Percentiles rank a stretch among this genome's conserved stretches.
These are phyloP conservation scores for Anisodus acutangulus DNA, from an alignment of 257 asterid genomes.

Conservation along the genomic window DNA sequence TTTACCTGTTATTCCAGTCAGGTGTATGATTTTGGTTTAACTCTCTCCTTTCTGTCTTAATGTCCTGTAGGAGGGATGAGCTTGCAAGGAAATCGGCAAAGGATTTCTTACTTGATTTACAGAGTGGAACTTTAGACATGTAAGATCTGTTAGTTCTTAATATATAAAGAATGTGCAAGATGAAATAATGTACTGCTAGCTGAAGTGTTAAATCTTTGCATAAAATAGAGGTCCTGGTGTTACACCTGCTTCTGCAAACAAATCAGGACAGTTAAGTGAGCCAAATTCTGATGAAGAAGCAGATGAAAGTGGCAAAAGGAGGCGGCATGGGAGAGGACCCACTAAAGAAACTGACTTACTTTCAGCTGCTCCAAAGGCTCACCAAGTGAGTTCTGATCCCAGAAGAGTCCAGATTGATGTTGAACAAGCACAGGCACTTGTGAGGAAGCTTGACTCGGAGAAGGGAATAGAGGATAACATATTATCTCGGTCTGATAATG, in stretches of 20 bases:
- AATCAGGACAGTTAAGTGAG: conserved; percentile 68
- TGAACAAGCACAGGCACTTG: conserved; percentile 82
- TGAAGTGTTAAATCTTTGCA: conserved; percentile 36
- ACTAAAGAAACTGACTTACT: conserved; percentile 60
- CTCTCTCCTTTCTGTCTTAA: conserved; percentile 19
- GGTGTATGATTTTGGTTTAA: conserved; percentile 21
- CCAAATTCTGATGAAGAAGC: conserved; percentile 85
- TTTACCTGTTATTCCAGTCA: neutral
- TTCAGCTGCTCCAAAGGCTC: conserved; percentile 87
- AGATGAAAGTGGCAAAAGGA: conserved; percentile 72
- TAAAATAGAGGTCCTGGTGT: conserved; percentile 79
- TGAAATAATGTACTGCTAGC: conserved; percentile 11
- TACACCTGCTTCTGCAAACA: conserved; percentile 62
- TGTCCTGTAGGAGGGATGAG: conserved; percentile 78
- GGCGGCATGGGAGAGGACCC: conserved; percentile 61
- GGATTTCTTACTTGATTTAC: conserved; percentile 87
- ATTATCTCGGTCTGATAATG: conserved; percentile 75
- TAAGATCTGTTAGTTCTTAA: conserved; percentile 45
- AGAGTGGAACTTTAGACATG: conserved; percentile 87
- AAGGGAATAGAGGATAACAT: conserved; percentile 90
- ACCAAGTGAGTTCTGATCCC: conserved; percentile 78
- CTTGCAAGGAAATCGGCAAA: conserved; percentile 75
- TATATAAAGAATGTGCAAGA: neutral
- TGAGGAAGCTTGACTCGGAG: conserved; percentile 80
- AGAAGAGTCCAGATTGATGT: conserved; percentile 75